phyloP scores from a whole-genome alignment of 805 yeast species.

The Starmerella cellae region DNA sequence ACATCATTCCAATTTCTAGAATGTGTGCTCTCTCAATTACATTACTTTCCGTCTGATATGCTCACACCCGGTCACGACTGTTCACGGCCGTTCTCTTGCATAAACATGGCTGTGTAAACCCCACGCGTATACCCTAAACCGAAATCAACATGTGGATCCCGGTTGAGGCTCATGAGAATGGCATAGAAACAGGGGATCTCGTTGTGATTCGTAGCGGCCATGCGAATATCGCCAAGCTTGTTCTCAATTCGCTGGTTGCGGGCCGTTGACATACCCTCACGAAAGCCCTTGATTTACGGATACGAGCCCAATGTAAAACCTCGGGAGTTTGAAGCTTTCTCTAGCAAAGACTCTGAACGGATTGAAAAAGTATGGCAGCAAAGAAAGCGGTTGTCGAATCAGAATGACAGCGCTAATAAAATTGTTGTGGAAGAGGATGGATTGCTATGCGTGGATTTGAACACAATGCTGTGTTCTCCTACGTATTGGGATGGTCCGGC shows the following conservation, averaged over 20 bases:
- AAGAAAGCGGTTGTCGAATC: background rate
- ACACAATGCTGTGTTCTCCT: slow-evolving; percentile 43
- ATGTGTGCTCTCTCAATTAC: no score
- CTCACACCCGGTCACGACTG: no score
- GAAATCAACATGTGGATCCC: no score
- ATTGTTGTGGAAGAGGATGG: slow-evolving; percentile 71
- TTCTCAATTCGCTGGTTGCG: slow-evolving; percentile 51
- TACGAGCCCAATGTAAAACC: slow-evolving; percentile 40
- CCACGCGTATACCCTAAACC: no score
- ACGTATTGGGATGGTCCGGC: slow-evolving; percentile 81
- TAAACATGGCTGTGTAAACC: no score
- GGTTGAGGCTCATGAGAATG: no score
- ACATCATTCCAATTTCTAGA: no score
- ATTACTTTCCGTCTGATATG: no score
- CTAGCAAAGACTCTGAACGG: slow-evolving; percentile 44
- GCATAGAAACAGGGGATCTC: no score
- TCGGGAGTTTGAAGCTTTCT: slow-evolving; percentile 52
- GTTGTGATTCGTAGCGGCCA: no score
- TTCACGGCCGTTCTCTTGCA: no score
- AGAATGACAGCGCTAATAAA: background rate
- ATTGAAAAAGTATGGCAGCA: slow-evolving; percentile 40
- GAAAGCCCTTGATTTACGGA: slow-evolving; percentile 49
- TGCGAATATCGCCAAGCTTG: background rate
- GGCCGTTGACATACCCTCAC: slow-evolving; percentile 62
- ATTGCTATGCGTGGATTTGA: slow-evolving; percentile 57